phyloP scores from a whole-genome alignment of 495 filamentous ascomycete genomes.

The Aspergillus haitiensis region DNA sequence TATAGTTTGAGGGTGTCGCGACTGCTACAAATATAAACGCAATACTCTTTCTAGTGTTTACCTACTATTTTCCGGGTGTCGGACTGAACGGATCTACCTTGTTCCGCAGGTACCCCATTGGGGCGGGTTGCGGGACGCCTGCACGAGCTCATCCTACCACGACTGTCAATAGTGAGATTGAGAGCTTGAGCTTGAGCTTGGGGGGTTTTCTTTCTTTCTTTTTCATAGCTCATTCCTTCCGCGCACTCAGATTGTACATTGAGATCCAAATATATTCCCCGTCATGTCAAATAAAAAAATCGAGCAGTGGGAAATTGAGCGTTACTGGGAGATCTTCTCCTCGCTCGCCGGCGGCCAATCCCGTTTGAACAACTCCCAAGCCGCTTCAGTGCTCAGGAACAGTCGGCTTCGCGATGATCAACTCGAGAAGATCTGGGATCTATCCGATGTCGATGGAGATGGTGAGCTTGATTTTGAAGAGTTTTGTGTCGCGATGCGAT shows the following conservation, averaged over 20 bases:
- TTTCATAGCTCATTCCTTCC: neutral
- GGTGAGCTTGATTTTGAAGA: conserved; percentile 98
- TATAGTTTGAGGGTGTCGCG: no score
- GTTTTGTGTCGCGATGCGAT: conserved; percentile 97
- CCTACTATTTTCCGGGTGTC: neutral
- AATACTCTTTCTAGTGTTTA: no score
- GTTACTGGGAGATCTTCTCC: conserved; percentile 99
- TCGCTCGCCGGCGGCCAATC: conserved; percentile 75
- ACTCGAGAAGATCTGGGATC: conserved; percentile 95
- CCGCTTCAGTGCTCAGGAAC: conserved; percentile 94
- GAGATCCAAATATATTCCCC: conserved; percentile 5
- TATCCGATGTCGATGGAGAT: conserved; percentile 94
- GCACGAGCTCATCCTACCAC: conserved; percentile 12
- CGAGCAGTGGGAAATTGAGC: conserved; percentile 92
- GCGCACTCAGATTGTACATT: neutral
- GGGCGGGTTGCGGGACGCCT: conserved; percentile 24
- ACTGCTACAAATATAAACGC: no score
- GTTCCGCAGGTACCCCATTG: conserved; percentile 25
- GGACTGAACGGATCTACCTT: conserved; percentile 27
- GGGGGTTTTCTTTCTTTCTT: conserved; percentile 15
- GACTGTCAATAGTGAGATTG: conserved; percentile 12
- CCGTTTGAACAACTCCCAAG: conserved; percentile 85
- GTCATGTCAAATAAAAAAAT: conserved; percentile 79
- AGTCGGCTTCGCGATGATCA: conserved; percentile 89
- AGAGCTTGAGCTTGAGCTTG: conserved; percentile 11